Base-by-base conservation (phyloP, 345 rosid genomes). In the Dipteronia sinensis region DNA sequence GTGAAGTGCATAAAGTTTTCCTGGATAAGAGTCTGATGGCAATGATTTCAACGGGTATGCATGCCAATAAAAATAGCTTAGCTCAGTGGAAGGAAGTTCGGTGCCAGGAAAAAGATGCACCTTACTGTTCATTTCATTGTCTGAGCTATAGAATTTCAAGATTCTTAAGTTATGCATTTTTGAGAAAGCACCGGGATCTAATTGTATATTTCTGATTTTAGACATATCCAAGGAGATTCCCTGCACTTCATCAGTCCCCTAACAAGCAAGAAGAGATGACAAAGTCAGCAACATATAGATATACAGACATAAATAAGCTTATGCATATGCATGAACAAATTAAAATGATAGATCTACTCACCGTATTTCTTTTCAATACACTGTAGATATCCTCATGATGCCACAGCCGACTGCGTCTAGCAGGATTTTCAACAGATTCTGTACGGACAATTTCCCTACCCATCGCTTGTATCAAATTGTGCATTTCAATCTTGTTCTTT, bases 231-330 rank as follows among this genome's bases (percentile, higher is more conserved):
- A 42, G 8, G 69, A 63, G 19, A 83, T 68, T 58, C 82, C 82
- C 65, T 86, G 67, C n/a, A 86, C 67, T 69, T 65, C 62, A 47
- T 62, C 25, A 16, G 85, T 81, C 29, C 77, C 88, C 86, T 85
- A 58, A 42, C 8, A 66, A 74, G 34, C 19, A 19, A 67, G 25
- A 44, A 72, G 10, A n/a, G 9, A 65, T 15, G 46, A 42, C 46
- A 42, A 49, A 34, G n/a, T 80, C 3, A 77, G 42, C 10, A 67
- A 70, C 16, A n/a, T 2, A 34, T 2, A 65, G 34, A 42, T 42
- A 34, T 34, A 34, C 38, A 34, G 38, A 34, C 38, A 34, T 34
- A 34, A 3, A 34, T 4, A 34, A 34, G 38, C 38, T 4, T 4
- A 34, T 34, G 38, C 38, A 34, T 34, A 34, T 34, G 4, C 4